These are phyloP conservation scores for Neurospora terricola DNA, from an alignment of 495 filamentous ascomycete species.

Conservation along the genomic window DNA sequence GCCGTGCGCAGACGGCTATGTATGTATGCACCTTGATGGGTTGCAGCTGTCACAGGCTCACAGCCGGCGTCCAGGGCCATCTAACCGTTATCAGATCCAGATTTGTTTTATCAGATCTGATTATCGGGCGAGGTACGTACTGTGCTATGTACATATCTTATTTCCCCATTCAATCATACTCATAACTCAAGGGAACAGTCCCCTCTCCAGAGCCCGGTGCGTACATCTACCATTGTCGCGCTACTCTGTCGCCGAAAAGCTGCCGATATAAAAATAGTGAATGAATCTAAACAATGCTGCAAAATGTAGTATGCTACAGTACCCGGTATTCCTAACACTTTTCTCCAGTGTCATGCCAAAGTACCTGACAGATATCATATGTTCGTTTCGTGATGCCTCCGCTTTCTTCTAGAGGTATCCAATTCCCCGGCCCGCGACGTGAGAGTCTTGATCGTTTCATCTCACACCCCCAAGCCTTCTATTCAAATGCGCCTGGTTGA, in stretches of 20 bases:
- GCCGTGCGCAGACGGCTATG: not conserved
- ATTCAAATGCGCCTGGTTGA: conserved; percentile 73
- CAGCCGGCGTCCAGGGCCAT: not conserved
- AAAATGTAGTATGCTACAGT: not conserved
- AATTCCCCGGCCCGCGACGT: not conserved
- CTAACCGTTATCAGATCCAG: not conserved
- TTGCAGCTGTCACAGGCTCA: not conserved
- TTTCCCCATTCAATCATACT: not conserved
- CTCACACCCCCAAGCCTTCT: conserved; percentile 29
- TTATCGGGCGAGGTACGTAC: not conserved
- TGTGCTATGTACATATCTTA: not conserved
- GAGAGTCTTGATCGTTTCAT: conserved; percentile 8
- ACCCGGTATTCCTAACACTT: not conserved
- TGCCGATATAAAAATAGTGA: not conserved
- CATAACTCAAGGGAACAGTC: not conserved
- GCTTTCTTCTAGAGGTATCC: not conserved
- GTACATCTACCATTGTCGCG: not conserved
- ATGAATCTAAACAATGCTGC: not conserved
- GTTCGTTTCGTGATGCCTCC: not conserved
- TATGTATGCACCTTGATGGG: not conserved
- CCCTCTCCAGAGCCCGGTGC: not conserved
- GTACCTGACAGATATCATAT: not conserved
- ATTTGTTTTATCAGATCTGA: not conserved
- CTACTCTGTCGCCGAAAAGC: not conserved
- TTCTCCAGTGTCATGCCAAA: not conserved